Evolutionary conservation across 192 early-diverging fungal genomes (phyloP), one percentile per base, ranked within the genome.

Genomic region (Nowakowskiella sp.): DNA sequence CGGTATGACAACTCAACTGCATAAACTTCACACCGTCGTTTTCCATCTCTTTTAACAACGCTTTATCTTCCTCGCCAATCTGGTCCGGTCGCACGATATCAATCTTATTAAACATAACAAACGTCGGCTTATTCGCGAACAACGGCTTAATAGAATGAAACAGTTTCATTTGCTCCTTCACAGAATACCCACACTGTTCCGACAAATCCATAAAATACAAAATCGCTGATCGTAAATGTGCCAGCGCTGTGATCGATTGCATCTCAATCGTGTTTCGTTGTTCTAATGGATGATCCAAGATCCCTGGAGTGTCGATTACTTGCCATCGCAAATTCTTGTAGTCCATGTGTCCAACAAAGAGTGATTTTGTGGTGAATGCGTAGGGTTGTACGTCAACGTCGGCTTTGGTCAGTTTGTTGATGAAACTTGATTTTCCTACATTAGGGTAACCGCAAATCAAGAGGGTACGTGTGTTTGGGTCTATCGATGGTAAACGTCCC

Each of bases 261-360:
- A 99, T 99, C 74, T 99, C 97, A 58, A 99, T 99, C 28, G 94
- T 97, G 74, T 99, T 99, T 61, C 93, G 83, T 62, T 99, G 84
- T 75, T 99, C 97, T 47, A 99, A 79, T 22, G 97, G 92, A 66
- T 96, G 97, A 73, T 99, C 97, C 42, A 99, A 79, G 66, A 99
- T 97, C 49, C 97, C 97, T 29, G 97, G 97, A 36, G 97, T 99
- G 68, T 99, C 97, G 51, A 99, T 97, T n/a, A 99, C 97, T 71
- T 99, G 97, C 97, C 97, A 99, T 66, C 94, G 76, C 71, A 96
- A 76, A 71, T 99, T 94, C 72, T 91, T 93, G 85, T 97, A 97
- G 74, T 99, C 94, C 97, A 99, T 98, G 64, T 99, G 97, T 29
- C 97, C 97, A 26, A 99, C 97, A 74, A 99, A 99, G 62, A 99